phyloP scores from a whole-genome alignment of 208 protist genomes.

The Wallacemonas rigidus region DNA sequence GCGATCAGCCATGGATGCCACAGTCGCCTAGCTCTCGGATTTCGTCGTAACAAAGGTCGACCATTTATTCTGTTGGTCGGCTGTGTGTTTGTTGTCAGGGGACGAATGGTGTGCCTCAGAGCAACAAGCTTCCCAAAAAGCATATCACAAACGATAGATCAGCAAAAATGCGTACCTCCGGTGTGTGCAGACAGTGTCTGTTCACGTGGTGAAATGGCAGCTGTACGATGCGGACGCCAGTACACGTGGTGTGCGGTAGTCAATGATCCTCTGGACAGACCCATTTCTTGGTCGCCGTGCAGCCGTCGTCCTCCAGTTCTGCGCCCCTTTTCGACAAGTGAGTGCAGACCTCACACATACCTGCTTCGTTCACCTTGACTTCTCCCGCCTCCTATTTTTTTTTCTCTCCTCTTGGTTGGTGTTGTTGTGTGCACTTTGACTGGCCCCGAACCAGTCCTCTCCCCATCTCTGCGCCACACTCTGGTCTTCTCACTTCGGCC shows the following conservation, averaged over 20 bases:
- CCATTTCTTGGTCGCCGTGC: too few species aligned
- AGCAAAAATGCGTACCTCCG: background rate
- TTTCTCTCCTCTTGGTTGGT: background rate
- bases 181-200: background rate
- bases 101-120: background rate
- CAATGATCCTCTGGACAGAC: too few species aligned
- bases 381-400: background rate
- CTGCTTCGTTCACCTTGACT: background rate
- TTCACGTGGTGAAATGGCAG: background rate
- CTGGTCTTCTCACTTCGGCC: background rate
- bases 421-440: background rate
- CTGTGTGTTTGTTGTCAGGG: background rate
- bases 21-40: background rate
- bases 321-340: too few species aligned
- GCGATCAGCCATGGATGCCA: background rate
- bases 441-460: background rate
- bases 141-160: constrained; percentile 21
- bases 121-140: background rate
- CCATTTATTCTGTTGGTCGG: background rate
- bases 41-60: too few species aligned
- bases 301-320: too few species aligned
- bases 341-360: background rate
- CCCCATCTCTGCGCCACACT: background rate
- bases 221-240: too few species aligned
- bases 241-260: too few species aligned